Evolutionary conservation across 768 basidiomycete species (phyloP), one percentile per base, ranked within the genome.

Genomic region (Lactarius hengduanensis): DNA sequence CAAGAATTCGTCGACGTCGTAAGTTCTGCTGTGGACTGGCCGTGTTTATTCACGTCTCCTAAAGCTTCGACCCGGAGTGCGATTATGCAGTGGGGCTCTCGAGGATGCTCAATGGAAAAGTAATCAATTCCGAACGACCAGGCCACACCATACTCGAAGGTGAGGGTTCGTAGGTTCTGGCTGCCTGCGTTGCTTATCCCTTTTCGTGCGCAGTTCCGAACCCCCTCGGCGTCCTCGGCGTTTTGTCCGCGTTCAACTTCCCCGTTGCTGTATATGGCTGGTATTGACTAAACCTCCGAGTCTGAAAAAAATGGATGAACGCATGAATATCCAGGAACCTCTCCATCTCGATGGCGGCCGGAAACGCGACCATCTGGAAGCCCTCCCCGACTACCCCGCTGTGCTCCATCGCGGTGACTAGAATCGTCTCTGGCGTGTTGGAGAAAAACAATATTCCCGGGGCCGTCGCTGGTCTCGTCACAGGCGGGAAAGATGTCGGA

Each of bases 1-100:
- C 93, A 96, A 74, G 94, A 96, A 78, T 94, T 96, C 72, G 85
- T 97, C 65, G 95, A 97, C 73, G 93, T 96, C 69, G 93, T 97
- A 75, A 74, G 91, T 80, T 7, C 7, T 11, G 26, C 38, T 16
- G 60, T 58, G 40, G 40, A 26, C 45, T 13, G 45, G 36, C 13
- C 30, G 43, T n/a, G 28, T 7, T 28, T 10, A 3, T 7, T 1
- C 18, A 56, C 59, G 30, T 61, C 38, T 0, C 40, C 61, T 54
- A 28, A 26, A 55, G 40, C 30, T 60, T 47, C 61, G 30, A 20
- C 60, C 15, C 10, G 26, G 63, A 96, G 94, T 96, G 94, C 71
- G 95, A 97, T 76, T 96, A 94, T 77, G 95, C 86, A 22, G 87
- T 93, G 22, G 95, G 95, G 16, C 79, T 97, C 50, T 96, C 94